Evolutionary conservation across 805 yeast species (phyloP).

Genomic region (Metschnikowia anglica): DNA sequence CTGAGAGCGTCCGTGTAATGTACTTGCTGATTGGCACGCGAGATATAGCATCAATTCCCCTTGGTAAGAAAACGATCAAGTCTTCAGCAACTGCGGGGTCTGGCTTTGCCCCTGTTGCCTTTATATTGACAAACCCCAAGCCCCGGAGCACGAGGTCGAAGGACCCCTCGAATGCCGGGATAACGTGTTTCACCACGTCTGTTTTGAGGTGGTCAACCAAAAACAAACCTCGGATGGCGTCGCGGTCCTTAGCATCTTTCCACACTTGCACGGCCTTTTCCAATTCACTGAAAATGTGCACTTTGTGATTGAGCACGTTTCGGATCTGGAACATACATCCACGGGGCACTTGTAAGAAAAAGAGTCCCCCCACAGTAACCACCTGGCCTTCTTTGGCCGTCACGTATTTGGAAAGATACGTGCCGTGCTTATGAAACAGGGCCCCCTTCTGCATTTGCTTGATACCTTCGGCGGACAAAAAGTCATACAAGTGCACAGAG

Average conservation of each 20-base stretch:
- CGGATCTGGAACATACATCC: conserved; percentile 49
- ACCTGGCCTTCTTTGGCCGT: conserved; percentile 47
- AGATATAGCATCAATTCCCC: conserved; percentile 51
- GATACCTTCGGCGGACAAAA: conserved; percentile 24
- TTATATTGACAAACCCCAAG: conserved; percentile 60
- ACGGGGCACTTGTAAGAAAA: conserved; percentile 56
- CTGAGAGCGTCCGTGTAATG: conserved; percentile 38
- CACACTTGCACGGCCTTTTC: conserved; percentile 28
- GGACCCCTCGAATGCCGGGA: conserved; percentile 72
- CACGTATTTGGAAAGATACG: conserved; percentile 30
- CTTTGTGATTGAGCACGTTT: conserved; percentile 43
- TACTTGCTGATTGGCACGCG: conserved; percentile 51
- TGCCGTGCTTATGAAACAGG: conserved; percentile 30
- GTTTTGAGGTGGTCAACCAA: conserved; percentile 13
- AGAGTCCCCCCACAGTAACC: conserved; percentile 59
- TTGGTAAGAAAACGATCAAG: conserved; percentile 49
- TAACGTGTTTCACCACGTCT: conserved; percentile 34
- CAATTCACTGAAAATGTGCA: conserved; percentile 32
- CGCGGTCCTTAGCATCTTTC: conserved; percentile 28
- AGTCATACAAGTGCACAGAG: conserved; percentile 29
- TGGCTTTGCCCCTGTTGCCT: conserved; percentile 51
- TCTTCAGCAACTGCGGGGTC: conserved; percentile 26
- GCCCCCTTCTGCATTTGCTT: conserved; percentile 31
- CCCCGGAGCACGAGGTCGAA: conserved; percentile 65
- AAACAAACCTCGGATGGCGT: conserved; percentile 23